These are phyloP conservation scores for Phialophora tarda DNA, from an alignment of 2,329 filamentous ascomycete genomes.

Conservation along the genomic window DNA sequence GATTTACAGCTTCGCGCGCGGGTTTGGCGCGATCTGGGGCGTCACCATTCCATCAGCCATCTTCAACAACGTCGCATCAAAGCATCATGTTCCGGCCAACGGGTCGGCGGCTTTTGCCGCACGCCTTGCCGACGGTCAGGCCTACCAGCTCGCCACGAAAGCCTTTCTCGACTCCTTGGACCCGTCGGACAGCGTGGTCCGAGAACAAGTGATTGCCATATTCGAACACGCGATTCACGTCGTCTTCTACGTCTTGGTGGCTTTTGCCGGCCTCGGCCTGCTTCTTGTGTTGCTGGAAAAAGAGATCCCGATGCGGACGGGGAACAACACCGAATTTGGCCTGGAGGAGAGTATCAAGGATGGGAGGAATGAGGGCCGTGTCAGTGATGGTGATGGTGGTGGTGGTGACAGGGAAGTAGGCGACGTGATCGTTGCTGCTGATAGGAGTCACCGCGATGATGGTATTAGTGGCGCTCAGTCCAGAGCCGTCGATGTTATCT, in stretches of 20 bases:
- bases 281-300: conserved; percentile 29
- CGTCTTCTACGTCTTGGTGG: conserved; percentile 34
- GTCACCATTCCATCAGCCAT: conserved; percentile 41
- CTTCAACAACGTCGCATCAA: conserved; percentile 41
- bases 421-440: too few species aligned
- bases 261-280: conserved; percentile 34
- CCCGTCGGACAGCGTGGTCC: conserved; percentile 6
- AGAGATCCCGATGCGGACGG: conserved; percentile 30
- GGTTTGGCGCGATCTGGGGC: conserved; percentile 42
- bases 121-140: conserved; percentile 17
- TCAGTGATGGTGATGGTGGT: too few species aligned
- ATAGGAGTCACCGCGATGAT: too few species aligned
- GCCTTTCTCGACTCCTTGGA: conserved; percentile 26
- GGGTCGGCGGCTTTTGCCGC: not conserved
- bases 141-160: conserved; percentile 38
- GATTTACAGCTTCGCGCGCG: conserved; percentile 40
- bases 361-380: not conserved
- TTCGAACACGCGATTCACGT: conserved; percentile 27
- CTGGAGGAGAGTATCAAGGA: conserved; percentile 16
- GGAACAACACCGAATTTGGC: conserved; percentile 31
- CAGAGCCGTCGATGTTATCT: too few species aligned
- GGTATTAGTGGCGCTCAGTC: too few species aligned
- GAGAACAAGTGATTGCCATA: conserved; percentile 14
- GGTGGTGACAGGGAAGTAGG: too few species aligned
- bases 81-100: conserved; percentile 1